Conservation (phyloP, 495 filamentous ascomycete species). For the Lasiosphaeria ovina region DNA sequence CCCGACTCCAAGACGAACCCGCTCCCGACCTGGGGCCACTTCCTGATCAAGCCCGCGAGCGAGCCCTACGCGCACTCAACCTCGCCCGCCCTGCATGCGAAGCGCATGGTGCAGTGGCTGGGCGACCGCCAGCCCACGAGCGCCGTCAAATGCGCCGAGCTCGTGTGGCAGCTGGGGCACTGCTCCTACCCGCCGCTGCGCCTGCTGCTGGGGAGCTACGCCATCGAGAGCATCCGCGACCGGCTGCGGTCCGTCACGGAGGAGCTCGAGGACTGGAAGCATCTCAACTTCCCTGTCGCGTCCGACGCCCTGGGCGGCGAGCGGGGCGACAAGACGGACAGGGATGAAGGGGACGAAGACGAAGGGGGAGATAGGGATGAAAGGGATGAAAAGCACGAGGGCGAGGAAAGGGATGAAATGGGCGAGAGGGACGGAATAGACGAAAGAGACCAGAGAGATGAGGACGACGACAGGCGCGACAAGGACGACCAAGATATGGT, state of each 20-base stretch:
- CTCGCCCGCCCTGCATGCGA: constrained; percentile 82
- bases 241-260: constrained; percentile 85
- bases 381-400: constrained; percentile 21
- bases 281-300: constrained; percentile 60
- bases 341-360: constrained; percentile 22
- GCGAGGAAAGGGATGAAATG: constrained; percentile 29
- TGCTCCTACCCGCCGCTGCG: constrained; percentile 86
- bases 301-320: constrained; percentile 29
- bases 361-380: constrained; percentile 32
- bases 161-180: constrained; percentile 95
- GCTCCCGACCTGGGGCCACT: constrained; percentile 82
- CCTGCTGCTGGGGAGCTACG: constrained; percentile 84
- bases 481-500: constrained; percentile 20
- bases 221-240: constrained; percentile 92
- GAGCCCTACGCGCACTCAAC: constrained; percentile 75
- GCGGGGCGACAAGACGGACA: constrained; percentile 20
- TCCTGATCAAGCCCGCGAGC: constrained; percentile 80
- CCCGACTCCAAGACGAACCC: constrained; percentile 49
- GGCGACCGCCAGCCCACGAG: constrained; percentile 88
- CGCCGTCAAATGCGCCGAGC: constrained; percentile 88
- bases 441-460: constrained; percentile 20
- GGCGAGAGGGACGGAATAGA: constrained; percentile 22
- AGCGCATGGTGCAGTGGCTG: constrained; percentile 93
- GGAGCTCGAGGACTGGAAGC: constrained; percentile 91
- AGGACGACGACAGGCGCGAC: constrained; percentile 18